Evolutionary conservation across 768 basidiomycete species (phyloP).

Genomic region (Podaxis sp.): DNA sequence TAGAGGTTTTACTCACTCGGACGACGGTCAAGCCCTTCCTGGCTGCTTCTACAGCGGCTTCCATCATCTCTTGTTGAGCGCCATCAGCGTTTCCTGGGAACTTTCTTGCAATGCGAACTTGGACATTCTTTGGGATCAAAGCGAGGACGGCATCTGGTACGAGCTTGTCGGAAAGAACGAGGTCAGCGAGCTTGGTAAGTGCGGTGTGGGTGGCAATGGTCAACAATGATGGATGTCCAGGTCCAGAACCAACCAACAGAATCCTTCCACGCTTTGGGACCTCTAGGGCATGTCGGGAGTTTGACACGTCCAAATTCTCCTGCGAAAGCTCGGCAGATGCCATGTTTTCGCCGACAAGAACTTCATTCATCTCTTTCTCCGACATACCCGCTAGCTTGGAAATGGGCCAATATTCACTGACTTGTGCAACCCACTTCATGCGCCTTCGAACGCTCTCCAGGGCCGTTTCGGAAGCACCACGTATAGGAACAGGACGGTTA

Average conservation of each 20-base stretch:
- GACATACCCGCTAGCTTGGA: slow-evolving; percentile 71
- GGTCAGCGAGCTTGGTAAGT: slow-evolving; percentile 76
- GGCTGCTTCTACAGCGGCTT: slow-evolving; percentile 83
- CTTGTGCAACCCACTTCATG: slow-evolving; percentile 93
- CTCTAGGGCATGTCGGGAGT: slow-evolving; percentile 35
- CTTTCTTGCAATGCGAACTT: slow-evolving; percentile 90
- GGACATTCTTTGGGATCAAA: slow-evolving; percentile 70
- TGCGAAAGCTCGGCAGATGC: slow-evolving; percentile 17
- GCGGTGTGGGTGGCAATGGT: slow-evolving; percentile 84
- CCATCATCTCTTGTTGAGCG: slow-evolving; percentile 94
- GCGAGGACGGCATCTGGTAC: slow-evolving; percentile 87
- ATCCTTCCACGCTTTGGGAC: slow-evolving; percentile 62
- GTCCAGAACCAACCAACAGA: slow-evolving; percentile 90
- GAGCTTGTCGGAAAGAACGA: slow-evolving; percentile 95
- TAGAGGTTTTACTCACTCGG: slow-evolving; percentile 51
- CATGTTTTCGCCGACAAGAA: slow-evolving; percentile 45
- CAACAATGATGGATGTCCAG: slow-evolving; percentile 91
- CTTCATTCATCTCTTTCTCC: slow-evolving; percentile 62
- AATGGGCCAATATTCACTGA: slow-evolving; percentile 96
- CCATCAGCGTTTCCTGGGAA: slow-evolving; percentile 97
- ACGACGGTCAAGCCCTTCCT: slow-evolving; percentile 81
- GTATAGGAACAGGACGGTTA: slow-evolving; percentile 65
- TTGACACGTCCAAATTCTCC: slow-evolving; percentile 12
- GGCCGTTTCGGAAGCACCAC: slow-evolving; percentile 36
- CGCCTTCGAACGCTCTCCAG: slow-evolving; percentile 56